A percentile compares a stretch with the other conserved stretches of the same genome.
Evolutionary conservation across 2,329 filamentous ascomycete species (phyloP).

Genomic region (Trichoderma atrobrunneum): DNA sequence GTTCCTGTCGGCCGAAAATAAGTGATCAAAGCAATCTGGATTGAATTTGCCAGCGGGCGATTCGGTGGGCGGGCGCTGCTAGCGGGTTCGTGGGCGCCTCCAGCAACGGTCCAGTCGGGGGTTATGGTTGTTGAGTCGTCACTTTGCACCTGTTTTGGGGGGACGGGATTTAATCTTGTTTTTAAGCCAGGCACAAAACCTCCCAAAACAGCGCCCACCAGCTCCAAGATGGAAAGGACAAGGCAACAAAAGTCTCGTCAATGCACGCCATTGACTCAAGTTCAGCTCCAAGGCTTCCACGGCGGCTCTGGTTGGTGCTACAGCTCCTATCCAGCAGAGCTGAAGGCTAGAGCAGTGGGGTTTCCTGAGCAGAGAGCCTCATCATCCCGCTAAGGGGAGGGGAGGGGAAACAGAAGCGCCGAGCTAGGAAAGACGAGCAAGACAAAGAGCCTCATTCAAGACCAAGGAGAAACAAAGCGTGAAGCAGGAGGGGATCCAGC

Average conservation of each 20-base stretch:
- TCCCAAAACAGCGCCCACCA: not conserved
- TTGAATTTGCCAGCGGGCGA: conserved; percentile 4
- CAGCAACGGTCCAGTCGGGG: not conserved
- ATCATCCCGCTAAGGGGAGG: conserved; percentile 12
- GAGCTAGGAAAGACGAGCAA: not conserved
- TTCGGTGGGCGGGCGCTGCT: not conserved
- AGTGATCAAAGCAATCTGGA: not conserved
- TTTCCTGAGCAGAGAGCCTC: conserved; percentile 13
- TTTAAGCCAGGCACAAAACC: conserved; percentile 7
- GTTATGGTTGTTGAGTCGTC: not conserved
- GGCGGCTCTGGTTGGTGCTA: not conserved
- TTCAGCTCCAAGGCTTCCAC: conserved; percentile 3
- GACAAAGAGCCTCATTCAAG: not conserved
- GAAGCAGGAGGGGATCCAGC: not conserved
- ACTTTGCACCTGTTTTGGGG: not conserved
- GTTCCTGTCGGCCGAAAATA: not conserved
- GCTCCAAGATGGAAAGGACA: not conserved
- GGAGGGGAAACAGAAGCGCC: conserved; percentile 11
- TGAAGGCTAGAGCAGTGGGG: conserved; percentile 9
- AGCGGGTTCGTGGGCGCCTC: not conserved
- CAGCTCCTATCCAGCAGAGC: not conserved
- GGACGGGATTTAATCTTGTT: not conserved
- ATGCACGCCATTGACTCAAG: conserved; percentile 4
- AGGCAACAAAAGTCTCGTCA: not conserved
- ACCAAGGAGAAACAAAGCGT: not conserved